Evolutionary conservation across 2,329 filamentous ascomycete genomes (phyloP).

Genomic region (Lasiodiplodia sp.): DNA sequence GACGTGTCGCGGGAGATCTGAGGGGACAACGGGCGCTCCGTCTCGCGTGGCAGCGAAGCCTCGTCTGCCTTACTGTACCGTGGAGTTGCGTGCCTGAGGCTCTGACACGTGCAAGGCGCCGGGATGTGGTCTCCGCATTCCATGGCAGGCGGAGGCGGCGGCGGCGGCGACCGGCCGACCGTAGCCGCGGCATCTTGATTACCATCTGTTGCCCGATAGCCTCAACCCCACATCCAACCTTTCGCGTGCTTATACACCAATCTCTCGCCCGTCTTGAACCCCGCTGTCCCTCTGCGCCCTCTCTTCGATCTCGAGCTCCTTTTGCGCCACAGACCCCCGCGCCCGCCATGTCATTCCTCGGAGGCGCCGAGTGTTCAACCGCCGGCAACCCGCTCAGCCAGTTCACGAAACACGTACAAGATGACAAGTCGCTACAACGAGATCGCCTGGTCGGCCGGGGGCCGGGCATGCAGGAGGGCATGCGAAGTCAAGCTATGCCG

Average conservation of each 20-base stretch:
- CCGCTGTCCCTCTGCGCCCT: neutral
- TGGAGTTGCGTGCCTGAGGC: slow-evolving; percentile 11
- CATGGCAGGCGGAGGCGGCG: slow-evolving; percentile 18
- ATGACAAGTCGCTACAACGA: slow-evolving; percentile 93
- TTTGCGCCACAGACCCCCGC: neutral
- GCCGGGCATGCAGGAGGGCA: slow-evolving; percentile 75
- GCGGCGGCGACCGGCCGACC: slow-evolving; percentile 13
- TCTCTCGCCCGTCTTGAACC: neutral
- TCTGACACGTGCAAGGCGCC: neutral
- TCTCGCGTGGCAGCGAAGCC: slow-evolving; percentile 10
- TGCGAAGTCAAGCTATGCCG: slow-evolving; percentile 74
- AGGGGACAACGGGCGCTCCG: neutral
- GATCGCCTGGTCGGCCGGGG: slow-evolving; percentile 83
- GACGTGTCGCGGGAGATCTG: slow-evolving; percentile 16
- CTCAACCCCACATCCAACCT: slow-evolving; percentile 15
- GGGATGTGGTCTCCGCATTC: slow-evolving; percentile 11
- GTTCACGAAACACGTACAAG: slow-evolving; percentile 95
- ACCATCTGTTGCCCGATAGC: slow-evolving; percentile 13
- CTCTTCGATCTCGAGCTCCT: neutral
- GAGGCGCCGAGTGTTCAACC: slow-evolving; percentile 95
- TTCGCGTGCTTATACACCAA: neutral
- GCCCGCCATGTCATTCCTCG: slow-evolving; percentile 86
- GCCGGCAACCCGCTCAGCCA: slow-evolving; percentile 95
- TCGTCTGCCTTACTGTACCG: neutral
- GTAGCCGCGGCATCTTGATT: slow-evolving; percentile 27